Evolutionary conservation across 768 basidiomycete genomes (phyloP).

Genomic region (Lactarius sp.): DNA sequence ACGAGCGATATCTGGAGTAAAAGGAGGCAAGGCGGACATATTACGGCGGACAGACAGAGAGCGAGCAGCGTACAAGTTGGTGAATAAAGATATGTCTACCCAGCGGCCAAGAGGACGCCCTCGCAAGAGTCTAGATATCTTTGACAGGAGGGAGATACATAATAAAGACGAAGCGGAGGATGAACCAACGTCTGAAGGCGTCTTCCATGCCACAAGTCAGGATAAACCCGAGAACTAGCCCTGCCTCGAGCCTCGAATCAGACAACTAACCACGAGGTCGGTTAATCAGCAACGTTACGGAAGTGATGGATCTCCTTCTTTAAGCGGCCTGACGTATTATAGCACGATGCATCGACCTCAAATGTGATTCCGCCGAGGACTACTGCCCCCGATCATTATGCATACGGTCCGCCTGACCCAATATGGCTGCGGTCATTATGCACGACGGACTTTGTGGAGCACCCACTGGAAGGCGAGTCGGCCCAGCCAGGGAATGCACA

Average conservation of each 20-base stretch:
- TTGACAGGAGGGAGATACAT: not conserved
- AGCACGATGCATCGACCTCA: too few relatives aligned
- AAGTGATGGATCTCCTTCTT: too few relatives aligned
- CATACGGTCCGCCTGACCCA: too few relatives aligned
- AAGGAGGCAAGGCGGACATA: not conserved
- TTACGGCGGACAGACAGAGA: too few relatives aligned
- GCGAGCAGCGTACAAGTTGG: not conserved
- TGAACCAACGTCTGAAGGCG: not conserved
- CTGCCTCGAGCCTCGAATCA: not conserved
- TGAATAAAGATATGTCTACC: not conserved
- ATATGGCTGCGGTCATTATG: too few relatives aligned
- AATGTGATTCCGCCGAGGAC: too few relatives aligned
- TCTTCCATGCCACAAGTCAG: not conserved
- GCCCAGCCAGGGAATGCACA: too few relatives aligned
- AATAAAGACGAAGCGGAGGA: not conserved
- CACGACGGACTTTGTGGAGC: too few relatives aligned
- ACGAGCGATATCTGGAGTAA: not conserved
- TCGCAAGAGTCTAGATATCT: not conserved
- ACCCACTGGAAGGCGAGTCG: too few relatives aligned
- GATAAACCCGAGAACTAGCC: not conserved
- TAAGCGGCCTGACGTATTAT: too few relatives aligned
- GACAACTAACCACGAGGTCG: not conserved
- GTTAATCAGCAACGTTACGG: too few relatives aligned
- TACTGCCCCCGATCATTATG: too few relatives aligned
- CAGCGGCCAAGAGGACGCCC: not conserved